Base-by-base conservation (phyloP, 371 early-diverging fungal genomes). In the Rhizomucor pusillus region DNA sequence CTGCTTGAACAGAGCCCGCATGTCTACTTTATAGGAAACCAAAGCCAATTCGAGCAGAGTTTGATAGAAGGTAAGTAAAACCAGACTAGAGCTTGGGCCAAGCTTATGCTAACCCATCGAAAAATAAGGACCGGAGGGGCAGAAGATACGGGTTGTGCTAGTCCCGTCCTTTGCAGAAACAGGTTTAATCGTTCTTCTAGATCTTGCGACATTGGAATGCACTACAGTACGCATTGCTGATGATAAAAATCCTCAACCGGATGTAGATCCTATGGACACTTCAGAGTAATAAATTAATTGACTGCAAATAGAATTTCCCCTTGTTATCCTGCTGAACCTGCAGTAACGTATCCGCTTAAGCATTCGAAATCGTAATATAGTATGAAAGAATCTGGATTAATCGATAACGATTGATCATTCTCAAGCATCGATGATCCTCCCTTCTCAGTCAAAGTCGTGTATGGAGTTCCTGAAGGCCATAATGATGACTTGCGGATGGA, bases 11-110 rank as follows among this genome's bases (percentile, higher is more conserved):
- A 62, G 33, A 58, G 77, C 33, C 97, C 97, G 7, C 86, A 95
- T 57, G 79, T 97, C 13, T 94, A 90, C 60, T 86, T 92, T 66
- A 67, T 93, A 22, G 97, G 95, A n/a, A 95, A 93, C 65, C 97
- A 96, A 60, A 80, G 80, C 20, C 64, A 74, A 47, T 93, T 88
- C 63, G 85, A 75, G n/a, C 84, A 88, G 6, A 68, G 64, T 22
- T 34, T 85, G 23, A 50, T 85, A 6, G 64, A 67, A 61, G 87
- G 87, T 80, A 72, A 62, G 35, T 47, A 18, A 12, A 6, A 25
- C 46, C 29, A n/a, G n/a, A n/a, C n/a, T n/a, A n/a, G n/a, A n/a
- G n/a, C n/a, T n/a, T n/a, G n/a, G n/a, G n/a, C n/a, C n/a, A n/a
- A n/a, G n/a, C n/a, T n/a, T 11, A 25, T 47, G 3, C 24, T 50